Percentiles rank a stretch among this genome's conserved stretches.
Evolutionary conservation across 148 eudicot genomes (phyloP).

Genomic region (Fagopyrum homotropicum): DNA sequence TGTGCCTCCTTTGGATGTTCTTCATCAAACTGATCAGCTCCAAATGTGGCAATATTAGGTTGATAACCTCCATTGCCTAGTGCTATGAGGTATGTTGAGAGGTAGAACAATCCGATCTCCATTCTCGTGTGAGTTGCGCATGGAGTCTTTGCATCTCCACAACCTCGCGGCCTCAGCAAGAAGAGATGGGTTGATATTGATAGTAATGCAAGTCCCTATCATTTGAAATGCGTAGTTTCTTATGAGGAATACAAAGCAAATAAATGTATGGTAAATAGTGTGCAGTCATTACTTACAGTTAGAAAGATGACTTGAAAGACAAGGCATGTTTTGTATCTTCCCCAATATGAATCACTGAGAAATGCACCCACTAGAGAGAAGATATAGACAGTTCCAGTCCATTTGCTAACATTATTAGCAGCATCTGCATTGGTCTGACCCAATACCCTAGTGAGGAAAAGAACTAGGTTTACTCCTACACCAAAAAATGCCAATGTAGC

Average conservation of each 20-base stretch:
- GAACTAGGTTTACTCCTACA: conserved; percentile 83
- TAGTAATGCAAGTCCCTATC: conserved; percentile 58
- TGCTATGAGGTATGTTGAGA: conserved; percentile 74
- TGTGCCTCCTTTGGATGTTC: conserved; percentile 52
- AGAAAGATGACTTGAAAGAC: conserved; percentile 71
- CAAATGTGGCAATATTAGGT: conserved; percentile 86
- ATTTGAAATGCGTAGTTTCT: background rate
- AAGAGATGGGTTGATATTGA: conserved; percentile 54
- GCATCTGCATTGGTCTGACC: conserved; percentile 81
- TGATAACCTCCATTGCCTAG: conserved; percentile 91
- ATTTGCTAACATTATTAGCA: conserved; percentile 83
- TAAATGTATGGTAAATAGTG: too few species aligned
- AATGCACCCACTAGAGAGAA: conserved; percentile 90
- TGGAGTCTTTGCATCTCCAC: conserved; percentile 41
- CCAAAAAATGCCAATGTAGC: conserved; percentile 93
- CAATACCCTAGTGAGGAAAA: conserved; percentile 78
- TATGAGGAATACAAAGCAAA: background rate
- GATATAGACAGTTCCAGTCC: conserved; percentile 96
- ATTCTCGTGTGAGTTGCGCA: conserved; percentile 58
- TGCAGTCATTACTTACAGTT: conserved; percentile 35
- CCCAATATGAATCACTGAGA: conserved; percentile 92
- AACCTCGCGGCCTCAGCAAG: conserved; percentile 64
- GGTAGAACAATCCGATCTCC: conserved; percentile 60
- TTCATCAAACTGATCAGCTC: conserved; percentile 88
- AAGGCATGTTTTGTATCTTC: conserved; percentile 81